A percentile compares a stretch with the other conserved stretches of the same genome.
phyloP scores from a whole-genome alignment of 1,139 yeast genomes.

The Suzukiozyma palmioleophila region DNA sequence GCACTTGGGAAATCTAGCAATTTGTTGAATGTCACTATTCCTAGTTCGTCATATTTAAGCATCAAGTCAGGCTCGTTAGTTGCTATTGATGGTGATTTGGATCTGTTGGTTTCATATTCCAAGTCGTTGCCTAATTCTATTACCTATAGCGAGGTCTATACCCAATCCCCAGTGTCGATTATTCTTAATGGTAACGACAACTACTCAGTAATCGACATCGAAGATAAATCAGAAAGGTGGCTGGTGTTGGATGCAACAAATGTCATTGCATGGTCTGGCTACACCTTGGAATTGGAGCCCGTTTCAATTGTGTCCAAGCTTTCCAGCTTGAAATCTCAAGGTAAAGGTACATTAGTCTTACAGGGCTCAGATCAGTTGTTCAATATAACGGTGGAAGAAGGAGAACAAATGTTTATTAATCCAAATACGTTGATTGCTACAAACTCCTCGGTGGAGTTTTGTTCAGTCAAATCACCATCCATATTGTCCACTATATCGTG shows the following conservation, averaged over 20 bases:
- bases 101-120: slow-evolving; percentile 12
- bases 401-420: slow-evolving; percentile 31
- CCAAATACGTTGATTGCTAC: slow-evolving; percentile 36
- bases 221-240: slow-evolving; percentile 26
- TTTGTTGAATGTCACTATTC: slow-evolving; percentile 32
- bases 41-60: slow-evolving; percentile 29
- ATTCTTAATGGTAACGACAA: slow-evolving; percentile 27
- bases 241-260: slow-evolving; percentile 24
- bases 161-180: slow-evolving; percentile 23
- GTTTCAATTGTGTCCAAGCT: slow-evolving; percentile 14
- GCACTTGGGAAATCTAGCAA: slow-evolving; percentile 29
- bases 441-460: slow-evolving; percentile 6
- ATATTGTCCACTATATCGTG: not conserved
- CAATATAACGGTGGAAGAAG: slow-evolving; percentile 23
- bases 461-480: not conserved
- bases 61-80: slow-evolving; percentile 27
- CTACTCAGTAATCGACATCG: slow-evolving; percentile 22
- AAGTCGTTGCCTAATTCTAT: slow-evolving; percentile 14
- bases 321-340: slow-evolving; percentile 21
- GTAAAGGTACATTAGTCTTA: slow-evolving; percentile 36
- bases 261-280: slow-evolving; percentile 46
- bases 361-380: slow-evolving; percentile 32
- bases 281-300: slow-evolving; percentile 23
- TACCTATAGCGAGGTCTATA: slow-evolving; percentile 23
- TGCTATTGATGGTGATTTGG: slow-evolving; percentile 33